Evolutionary conservation across 2,329 filamentous ascomycete species (phyloP).

Genomic region (Fusarium aywerte): DNA sequence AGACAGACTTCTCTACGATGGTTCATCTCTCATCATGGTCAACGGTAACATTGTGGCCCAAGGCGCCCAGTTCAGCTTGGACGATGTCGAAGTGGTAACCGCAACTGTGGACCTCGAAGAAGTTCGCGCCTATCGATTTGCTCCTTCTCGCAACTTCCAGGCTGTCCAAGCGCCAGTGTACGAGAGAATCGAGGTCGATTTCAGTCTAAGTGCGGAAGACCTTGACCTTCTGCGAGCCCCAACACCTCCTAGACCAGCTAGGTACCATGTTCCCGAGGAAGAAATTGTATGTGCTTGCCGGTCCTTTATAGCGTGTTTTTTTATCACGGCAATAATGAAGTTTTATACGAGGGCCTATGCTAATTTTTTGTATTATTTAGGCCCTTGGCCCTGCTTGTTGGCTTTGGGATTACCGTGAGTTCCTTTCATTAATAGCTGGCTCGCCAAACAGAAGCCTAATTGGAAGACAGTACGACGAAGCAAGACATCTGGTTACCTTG

Average conservation of each 20-base stretch:
- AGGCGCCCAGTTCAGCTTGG: conserved; percentile 69
- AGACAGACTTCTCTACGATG: conserved; percentile 65
- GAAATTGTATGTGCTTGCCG: conserved; percentile 23
- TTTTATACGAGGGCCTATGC: not conserved
- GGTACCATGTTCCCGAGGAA: conserved; percentile 40
- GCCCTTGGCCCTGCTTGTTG: conserved; percentile 31
- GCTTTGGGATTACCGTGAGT: conserved; percentile 32
- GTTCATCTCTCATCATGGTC: conserved; percentile 69
- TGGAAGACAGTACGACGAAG: conserved; percentile 19
- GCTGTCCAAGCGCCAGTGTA: conserved; percentile 53
- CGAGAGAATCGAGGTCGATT: conserved; percentile 37
- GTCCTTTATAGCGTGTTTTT: not conserved
- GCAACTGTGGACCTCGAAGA: conserved; percentile 78
- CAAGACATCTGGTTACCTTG: conserved; percentile 23
- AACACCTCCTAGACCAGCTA: conserved; percentile 42
- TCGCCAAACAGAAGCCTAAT: not conserved
- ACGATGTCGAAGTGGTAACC: conserved; percentile 70
- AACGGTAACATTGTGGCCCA: conserved; percentile 73
- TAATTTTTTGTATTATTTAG: not conserved
- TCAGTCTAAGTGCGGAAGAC: conserved; percentile 49
- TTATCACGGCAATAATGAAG: not conserved
- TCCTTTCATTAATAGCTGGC: not conserved
- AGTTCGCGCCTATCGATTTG: conserved; percentile 69
- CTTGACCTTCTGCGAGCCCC: conserved; percentile 45
- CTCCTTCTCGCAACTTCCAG: conserved; percentile 67